Base-by-base conservation (phyloP, 2,329 filamentous ascomycete species). In the Penicillium verrucosum region DNA sequence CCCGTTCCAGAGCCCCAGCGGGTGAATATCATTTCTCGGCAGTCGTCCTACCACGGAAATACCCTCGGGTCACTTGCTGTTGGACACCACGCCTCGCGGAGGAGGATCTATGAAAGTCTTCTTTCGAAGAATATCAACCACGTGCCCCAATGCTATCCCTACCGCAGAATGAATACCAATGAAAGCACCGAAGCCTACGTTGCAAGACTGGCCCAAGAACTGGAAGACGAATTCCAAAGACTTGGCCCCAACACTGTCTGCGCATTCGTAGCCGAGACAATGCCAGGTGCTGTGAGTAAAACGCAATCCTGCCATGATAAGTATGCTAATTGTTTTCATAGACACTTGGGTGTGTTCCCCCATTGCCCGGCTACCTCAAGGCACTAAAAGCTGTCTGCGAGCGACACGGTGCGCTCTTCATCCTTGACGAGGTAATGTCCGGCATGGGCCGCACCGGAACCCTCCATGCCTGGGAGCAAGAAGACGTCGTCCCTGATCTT, bases 51-150 rank as follows among this genome's bases (percentile, higher is more conserved):
- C 65, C 88, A 91, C 65, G 88, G 88, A 6, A 85, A 81, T 42
- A 89, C 87, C 0, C 70, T 91, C 0, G 88, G 87, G 0, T 80
- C 88, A 1, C 79, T 91, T 51, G 82, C 83, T 0, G 75, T 89
- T n/a, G 81, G 86, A 7, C 85, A 86, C 23, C 84, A 89, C 67
- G 70, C 79, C 5, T 75, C 76, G 1, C 78, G 89, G 23, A 80
- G 85, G 54, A 78, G 77, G 0, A 78, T 84, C 2, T 91, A 85
- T 65, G 81, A 85, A 62, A 77, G 78, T 1, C 77, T 87, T 37
- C 73, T 89, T 5, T 73, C 80, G 30, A 70, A 73, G 2, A 83
- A 82, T 50, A 77, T 85, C 42, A 81, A 78, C 21, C 79, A 80
- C 42, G 83, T 91, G 0, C 85, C 84, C 8, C 80, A 87, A 0